These are phyloP conservation scores for Rubroboletus pulcherrimus DNA, from an alignment of 768 basidiomycete genomes.

Conservation along the genomic window DNA sequence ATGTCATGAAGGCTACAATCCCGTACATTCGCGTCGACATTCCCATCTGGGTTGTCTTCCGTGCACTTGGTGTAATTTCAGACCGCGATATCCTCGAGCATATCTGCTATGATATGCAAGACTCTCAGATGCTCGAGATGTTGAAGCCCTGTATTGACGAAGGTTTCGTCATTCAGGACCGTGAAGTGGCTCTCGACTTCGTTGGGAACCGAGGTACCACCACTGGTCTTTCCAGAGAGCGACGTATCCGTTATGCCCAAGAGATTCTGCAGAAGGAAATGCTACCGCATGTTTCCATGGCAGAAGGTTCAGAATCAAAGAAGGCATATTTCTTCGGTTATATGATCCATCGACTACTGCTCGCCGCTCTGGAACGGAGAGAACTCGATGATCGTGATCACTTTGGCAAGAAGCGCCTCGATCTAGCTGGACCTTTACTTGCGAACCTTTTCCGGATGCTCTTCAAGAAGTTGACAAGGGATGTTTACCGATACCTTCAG, in stretches of 20 bases:
- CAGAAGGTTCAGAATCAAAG: constrained; percentile 93
- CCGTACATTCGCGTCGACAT: constrained; percentile 99
- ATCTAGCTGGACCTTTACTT: constrained; percentile 91
- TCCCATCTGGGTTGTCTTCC: constrained; percentile 98
- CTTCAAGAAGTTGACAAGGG: constrained; percentile 93
- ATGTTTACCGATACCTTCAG: constrained; percentile 94
- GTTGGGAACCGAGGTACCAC: constrained; percentile 98
- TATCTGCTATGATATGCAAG: constrained; percentile 97
- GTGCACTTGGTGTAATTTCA: constrained; percentile 94
- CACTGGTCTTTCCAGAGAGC: constrained; percentile 85
- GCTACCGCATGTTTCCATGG: constrained; percentile 95
- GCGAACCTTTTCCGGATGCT: constrained; percentile 98
- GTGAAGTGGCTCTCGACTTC: constrained; percentile 95
- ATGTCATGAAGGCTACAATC: constrained; percentile 94
- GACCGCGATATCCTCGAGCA: constrained; percentile 97
- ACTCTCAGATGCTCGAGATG: constrained; percentile 96
- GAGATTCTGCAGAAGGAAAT: constrained; percentile 99
- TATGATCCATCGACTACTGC: constrained; percentile 94
- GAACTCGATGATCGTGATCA: constrained; percentile 99
- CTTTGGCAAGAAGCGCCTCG: constrained; percentile 96
- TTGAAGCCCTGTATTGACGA: constrained; percentile 98
- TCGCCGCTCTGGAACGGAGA: constrained; percentile 90
- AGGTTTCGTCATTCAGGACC: constrained; percentile 96
- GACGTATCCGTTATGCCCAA: constrained; percentile 92
- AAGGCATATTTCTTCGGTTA: constrained; percentile 99